These are phyloP conservation scores for Flaveria brownii DNA, from an alignment of 129 eudicot species.

Conservation along the genomic window DNA sequence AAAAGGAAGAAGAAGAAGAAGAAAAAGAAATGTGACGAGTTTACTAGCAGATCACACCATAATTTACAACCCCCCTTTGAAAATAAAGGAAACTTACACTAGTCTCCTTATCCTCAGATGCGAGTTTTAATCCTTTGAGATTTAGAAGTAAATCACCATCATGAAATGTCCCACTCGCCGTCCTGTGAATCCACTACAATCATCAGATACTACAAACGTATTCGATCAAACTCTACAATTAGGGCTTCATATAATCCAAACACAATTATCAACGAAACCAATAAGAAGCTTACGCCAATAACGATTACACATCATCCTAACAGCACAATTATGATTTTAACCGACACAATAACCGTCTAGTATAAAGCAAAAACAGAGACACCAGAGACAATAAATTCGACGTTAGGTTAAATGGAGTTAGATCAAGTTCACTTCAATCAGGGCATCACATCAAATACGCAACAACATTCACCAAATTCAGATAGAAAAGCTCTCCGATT, in stretches of 20 bases:
- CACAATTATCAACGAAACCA: background rate
- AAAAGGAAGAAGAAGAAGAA: no score
- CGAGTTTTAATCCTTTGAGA: slow-evolving; percentile 66
- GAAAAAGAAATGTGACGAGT: background rate
- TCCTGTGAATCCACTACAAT: slow-evolving; percentile 48
- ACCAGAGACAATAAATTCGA: background rate
- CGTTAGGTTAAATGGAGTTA: background rate
- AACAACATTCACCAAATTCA: no score
- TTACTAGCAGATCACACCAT: slow-evolving; percentile 1
- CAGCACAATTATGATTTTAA: background rate
- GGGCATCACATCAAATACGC: background rate
- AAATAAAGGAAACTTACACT: slow-evolving; percentile 41
- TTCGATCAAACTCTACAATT: background rate
- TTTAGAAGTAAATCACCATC: slow-evolving; percentile 93
- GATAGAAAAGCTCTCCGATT: no score
- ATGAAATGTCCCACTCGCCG: slow-evolving; percentile 96
- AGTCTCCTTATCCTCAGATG: slow-evolving; percentile 63
- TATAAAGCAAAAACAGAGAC: background rate
- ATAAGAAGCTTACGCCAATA: background rate
- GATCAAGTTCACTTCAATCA: background rate
- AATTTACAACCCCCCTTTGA: background rate
- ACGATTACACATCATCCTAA: slow-evolving; percentile 3
- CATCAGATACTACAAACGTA: slow-evolving; percentile 14
- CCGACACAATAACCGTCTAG: background rate
- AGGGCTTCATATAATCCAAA: slow-evolving; percentile 22